Evolutionary conservation across 1,284 basidiomycete species (phyloP).

Genomic region (Cutaneotrichosporon cutaneum): DNA sequence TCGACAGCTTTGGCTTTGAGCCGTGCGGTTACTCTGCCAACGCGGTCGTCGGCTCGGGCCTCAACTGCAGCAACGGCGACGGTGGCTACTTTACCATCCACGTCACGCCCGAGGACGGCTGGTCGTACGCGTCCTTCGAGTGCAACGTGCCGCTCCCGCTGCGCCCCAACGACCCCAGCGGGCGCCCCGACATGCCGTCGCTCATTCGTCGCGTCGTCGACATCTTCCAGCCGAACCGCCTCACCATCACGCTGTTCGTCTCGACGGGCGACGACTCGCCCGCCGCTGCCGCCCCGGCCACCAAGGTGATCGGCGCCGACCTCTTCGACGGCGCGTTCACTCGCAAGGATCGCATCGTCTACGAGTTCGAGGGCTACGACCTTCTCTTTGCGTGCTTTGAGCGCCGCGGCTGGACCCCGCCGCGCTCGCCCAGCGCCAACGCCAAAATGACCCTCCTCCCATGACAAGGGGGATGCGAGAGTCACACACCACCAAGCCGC

Average conservation of each 20-base stretch:
- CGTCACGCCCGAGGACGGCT: conserved; percentile 95
- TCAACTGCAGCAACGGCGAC: conserved; percentile 36
- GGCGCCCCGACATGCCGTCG: conserved; percentile 65
- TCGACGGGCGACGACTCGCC: conserved; percentile 62
- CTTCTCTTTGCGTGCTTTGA: conserved; percentile 91
- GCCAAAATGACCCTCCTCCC: conserved; percentile 8
- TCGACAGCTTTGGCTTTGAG: conserved; percentile 91
- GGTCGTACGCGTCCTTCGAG: conserved; percentile 97
- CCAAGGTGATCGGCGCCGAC: conserved; percentile 41
- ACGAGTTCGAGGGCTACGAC: conserved; percentile 95
- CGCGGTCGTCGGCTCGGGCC: conserved; percentile 67
- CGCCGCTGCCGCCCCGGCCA: conserved; percentile 31
- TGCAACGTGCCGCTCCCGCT: conserved; percentile 83
- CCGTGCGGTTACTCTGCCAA: conserved; percentile 98
- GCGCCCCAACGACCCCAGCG: conserved; percentile 3
- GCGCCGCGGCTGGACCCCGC: conserved; percentile 48
- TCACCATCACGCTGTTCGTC: conserved; percentile 89
- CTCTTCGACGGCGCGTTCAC: conserved; percentile 51
- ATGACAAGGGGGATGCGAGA: conserved; percentile 5
- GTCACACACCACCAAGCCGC: conserved; percentile 4
- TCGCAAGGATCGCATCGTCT: conserved; percentile 94
- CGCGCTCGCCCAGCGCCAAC: conserved; percentile 5
- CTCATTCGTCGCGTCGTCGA: conserved; percentile 82
- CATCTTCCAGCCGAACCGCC: conserved; percentile 87
- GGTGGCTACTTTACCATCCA: conserved; percentile 98